A percentile compares a stretch with the other conserved stretches of the same genome.
Evolutionary conservation across 169 alveolate genomes (phyloP).

Genomic region (Eimeria acervulina): DNA sequence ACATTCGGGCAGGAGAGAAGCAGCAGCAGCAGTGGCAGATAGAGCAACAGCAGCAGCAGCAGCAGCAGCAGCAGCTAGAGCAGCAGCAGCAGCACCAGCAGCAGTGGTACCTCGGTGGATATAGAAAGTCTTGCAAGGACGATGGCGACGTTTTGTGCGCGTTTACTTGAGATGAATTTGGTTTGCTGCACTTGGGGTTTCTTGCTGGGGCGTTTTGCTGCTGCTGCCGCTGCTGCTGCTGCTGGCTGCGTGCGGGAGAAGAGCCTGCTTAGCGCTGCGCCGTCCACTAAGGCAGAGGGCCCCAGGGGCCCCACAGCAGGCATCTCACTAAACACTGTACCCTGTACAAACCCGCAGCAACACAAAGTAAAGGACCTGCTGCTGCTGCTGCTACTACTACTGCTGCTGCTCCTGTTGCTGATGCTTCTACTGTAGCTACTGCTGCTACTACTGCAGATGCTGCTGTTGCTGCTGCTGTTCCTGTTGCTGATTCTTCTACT

Average conservation of each 20-base stretch:
- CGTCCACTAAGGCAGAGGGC: constrained; percentile 12
- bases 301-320: constrained; percentile 56
- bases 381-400: no score
- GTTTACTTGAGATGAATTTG: constrained; percentile 74
- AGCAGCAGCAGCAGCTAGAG: not conserved
- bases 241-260: constrained; percentile 40
- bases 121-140: constrained; percentile 85
- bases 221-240: constrained; percentile 20
- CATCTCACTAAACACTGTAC: constrained; percentile 85
- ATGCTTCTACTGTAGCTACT: no score
- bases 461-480: no score
- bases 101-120: constrained; percentile 72
- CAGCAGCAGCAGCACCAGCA: not conserved
- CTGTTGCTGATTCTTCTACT: no score
- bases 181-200: constrained; percentile 41
- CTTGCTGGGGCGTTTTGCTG: constrained; percentile 11
- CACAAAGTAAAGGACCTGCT: not conserved
- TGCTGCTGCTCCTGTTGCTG: no score
- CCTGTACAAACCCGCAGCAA: constrained; percentile 61
- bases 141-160: constrained; percentile 87
- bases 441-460: no score
- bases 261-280: constrained; percentile 43
- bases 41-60: not conserved
- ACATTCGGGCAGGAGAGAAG: not conserved
- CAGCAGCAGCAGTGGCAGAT: not conserved